Evolutionary conservation across 1,284 basidiomycete species (phyloP), one percentile per base, ranked within the genome.

Genomic region (Bondarzewia mesenterica): DNA sequence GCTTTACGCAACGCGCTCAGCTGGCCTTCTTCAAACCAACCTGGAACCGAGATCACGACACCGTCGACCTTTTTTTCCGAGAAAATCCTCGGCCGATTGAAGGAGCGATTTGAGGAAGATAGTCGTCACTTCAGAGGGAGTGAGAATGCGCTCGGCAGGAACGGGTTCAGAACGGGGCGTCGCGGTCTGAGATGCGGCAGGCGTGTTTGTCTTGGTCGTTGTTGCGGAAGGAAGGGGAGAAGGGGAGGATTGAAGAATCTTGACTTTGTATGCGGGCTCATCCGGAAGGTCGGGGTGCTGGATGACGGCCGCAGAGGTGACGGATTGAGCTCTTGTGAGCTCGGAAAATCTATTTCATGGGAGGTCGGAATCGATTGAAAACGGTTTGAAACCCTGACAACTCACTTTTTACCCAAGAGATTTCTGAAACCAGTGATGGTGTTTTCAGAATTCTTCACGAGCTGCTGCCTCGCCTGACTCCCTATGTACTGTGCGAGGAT

Each of bases 391-490:
- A 10, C 10, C 4, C 38, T 10, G 22, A 23, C 26, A 21, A 4
- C 76, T 27, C 50, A 92, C 86, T 82, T 92, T 74, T 92, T 92
- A 46, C 96, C 95, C 36, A 99, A 75, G 8, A 98, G 73, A 67
- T 97, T 93, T 44, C 94, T 78, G 75, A 99, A 99, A 8, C 88
- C 88, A 45, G 85, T 85, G 60, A 99, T 94, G 32, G 94, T 96
- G 68, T 99, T 99, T 63, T 85, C 76, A 4, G 89, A 75, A 66
- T 99, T 99, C 69, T 97, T 94, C 25, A 99, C 88, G 43, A 98
- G 85, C 64, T 99, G 95, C 8, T 84, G 87, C 61, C 87, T 92
- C 45, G 95, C 95, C 63, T 94, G 91, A 69, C 93, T 96, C 57
- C 95, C 95, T 49, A 96, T 88, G 72, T 99, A 98, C 90, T 94